Evolutionary conservation across 1,284 basidiomycete species (phyloP).

Genomic region (Malassezia pachydermatis): DNA sequence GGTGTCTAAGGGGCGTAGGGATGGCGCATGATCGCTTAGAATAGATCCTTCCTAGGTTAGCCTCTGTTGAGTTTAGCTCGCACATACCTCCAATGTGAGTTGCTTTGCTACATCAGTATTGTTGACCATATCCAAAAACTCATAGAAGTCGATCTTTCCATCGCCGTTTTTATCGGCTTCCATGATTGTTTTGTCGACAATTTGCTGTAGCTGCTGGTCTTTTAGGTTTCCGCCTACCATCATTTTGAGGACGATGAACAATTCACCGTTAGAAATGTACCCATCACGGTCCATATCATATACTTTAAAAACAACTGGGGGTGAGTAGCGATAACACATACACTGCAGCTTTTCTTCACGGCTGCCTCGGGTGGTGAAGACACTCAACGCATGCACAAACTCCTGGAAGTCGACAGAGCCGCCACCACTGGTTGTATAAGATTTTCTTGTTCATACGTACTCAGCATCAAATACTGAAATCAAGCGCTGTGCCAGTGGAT

Average conservation of each 20-base stretch:
- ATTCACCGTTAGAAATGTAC: conserved; percentile 94
- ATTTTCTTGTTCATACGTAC: conserved; percentile 56
- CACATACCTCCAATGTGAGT: conserved; percentile 87
- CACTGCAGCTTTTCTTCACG: conserved; percentile 93
- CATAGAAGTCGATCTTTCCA: conserved; percentile 90
- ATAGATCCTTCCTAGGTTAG: conserved; percentile 6
- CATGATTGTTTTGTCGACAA: conserved; percentile 99
- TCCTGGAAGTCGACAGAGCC: conserved; percentile 98
- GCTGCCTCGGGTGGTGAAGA: conserved; percentile 89
- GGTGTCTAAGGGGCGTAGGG: background rate
- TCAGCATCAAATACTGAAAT: conserved; percentile 99
- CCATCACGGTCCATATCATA: conserved; percentile 98
- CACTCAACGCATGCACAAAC: conserved; percentile 91
- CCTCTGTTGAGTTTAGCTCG: background rate
- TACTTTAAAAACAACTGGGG: conserved; percentile 85
- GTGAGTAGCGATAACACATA: conserved; percentile 51
- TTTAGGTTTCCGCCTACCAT: conserved; percentile 99
- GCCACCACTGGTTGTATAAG: conserved; percentile 58
- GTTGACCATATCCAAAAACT: conserved; percentile 91
- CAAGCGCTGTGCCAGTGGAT: conserved; percentile 90
- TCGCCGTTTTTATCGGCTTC: conserved; percentile 95
- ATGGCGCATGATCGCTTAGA: background rate
- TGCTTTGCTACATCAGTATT: conserved; percentile 97
- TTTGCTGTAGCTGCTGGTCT: conserved; percentile 98
- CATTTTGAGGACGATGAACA: conserved; percentile 97